These are phyloP conservation scores for Theobroma cacao DNA, from an alignment of 345 rosid genomes.

Conservation along the genomic window DNA sequence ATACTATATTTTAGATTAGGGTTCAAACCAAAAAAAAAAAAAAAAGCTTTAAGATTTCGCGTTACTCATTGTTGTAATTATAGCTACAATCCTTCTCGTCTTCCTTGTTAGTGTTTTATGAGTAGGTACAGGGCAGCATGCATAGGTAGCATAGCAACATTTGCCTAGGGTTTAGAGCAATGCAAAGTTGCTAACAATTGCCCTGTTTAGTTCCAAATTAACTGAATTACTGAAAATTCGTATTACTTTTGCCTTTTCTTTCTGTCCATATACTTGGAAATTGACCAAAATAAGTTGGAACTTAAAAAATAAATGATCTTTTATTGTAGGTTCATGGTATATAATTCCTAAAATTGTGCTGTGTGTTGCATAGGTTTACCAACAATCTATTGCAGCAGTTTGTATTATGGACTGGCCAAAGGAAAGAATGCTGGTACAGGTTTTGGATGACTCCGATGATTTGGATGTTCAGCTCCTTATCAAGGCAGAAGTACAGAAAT, in stretches of 20 bases:
- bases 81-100: background rate
- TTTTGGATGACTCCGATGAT: conserved; percentile 87
- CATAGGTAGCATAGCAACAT: background rate
- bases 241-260: background rate
- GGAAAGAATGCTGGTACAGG: conserved; percentile 84
- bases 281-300: background rate
- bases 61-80: background rate
- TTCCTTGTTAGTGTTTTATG: background rate
- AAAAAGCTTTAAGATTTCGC: background rate
- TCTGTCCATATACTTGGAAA: background rate
- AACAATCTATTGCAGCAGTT: conserved; percentile 77
- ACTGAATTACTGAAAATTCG: background rate
- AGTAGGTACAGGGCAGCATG: background rate
- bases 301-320: background rate
- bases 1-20: background rate
- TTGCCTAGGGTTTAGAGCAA: background rate
- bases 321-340: background rate
- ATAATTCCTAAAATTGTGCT: background rate
- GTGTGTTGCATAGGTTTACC: conserved; percentile 58
- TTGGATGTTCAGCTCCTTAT: conserved; percentile 69
- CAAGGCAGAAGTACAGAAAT: conserved; percentile 83
- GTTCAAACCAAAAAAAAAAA: background rate
- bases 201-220: background rate
- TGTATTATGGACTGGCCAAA: conserved; percentile 88
- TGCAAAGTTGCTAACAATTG: background rate